Conservation (phyloP, 2,329 filamentous ascomycete species). For the Ophiostoma montium region DNA sequence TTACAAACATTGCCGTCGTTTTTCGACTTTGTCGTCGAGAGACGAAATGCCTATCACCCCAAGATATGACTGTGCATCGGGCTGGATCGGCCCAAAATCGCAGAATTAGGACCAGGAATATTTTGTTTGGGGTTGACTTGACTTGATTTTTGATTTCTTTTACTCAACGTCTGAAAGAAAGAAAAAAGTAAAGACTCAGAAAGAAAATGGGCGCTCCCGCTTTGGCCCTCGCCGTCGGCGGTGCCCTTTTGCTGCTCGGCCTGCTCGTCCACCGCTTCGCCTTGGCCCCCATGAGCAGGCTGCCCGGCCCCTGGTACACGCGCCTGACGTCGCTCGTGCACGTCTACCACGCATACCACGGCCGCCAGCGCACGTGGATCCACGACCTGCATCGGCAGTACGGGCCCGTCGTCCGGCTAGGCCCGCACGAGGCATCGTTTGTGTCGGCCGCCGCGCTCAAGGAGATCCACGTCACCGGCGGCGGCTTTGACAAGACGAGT, state of each 20-base stretch:
- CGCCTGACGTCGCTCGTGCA: background rate
- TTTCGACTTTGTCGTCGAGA: too few relatives aligned
- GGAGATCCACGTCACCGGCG: conserved; percentile 2
- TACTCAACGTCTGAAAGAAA: too few relatives aligned
- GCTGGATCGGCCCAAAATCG: too few relatives aligned
- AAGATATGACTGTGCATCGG: too few relatives aligned
- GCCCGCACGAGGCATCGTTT: conserved; percentile 6
- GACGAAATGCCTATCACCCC: too few relatives aligned
- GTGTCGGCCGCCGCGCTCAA: conserved; percentile 1
- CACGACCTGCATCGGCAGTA: conserved; percentile 4
- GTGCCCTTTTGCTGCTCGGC: background rate
- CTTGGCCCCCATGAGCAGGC: background rate
- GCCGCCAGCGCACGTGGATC: conserved; percentile 7
- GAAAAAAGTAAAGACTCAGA: background rate
- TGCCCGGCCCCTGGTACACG: conserved; percentile 8
- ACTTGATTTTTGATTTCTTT: too few relatives aligned
- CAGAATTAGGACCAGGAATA: too few relatives aligned
- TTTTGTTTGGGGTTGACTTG: too few relatives aligned
- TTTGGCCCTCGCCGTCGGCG: background rate
- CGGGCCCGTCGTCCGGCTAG: conserved; percentile 6
- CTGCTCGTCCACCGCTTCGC: conserved; percentile 2
- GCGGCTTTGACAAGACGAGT: conserved; percentile 6
- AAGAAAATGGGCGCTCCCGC: background rate
- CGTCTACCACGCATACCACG: conserved; percentile 5
- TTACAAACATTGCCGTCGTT: too few relatives aligned